These are phyloP conservation scores for Coprinopsis marcescibilis DNA, from an alignment of 768 basidiomycete genomes.

Conservation along the genomic window DNA sequence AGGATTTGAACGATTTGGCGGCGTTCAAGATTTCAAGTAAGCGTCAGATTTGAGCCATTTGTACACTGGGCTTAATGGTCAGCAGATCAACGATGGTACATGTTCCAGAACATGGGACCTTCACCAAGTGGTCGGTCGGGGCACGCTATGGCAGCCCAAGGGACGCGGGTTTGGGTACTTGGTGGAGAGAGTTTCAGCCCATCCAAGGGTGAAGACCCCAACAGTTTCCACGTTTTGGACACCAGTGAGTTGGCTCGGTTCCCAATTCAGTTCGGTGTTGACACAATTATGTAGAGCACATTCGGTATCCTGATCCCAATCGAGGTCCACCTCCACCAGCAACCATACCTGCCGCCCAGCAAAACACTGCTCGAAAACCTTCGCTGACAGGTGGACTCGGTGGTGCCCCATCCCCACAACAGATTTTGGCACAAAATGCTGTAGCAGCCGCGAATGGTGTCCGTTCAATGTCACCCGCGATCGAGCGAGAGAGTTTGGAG, in stretches of 20 bases:
- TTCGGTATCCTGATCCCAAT: conserved; percentile 82
- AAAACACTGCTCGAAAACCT: conserved; percentile 41
- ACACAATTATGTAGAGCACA: conserved; percentile 55
- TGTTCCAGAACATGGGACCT: conserved; percentile 99
- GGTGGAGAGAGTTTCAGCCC: conserved; percentile 89
- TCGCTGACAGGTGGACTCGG: conserved; percentile 37
- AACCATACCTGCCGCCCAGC: conserved; percentile 21
- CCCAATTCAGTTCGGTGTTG: conserved; percentile 4
- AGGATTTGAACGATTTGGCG: conserved; percentile 89
- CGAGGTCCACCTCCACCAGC: conserved; percentile 20
- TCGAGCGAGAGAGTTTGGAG: conserved; percentile 24
- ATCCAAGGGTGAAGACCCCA: conserved; percentile 70
- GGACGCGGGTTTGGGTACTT: conserved; percentile 83
- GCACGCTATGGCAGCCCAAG: conserved; percentile 96
- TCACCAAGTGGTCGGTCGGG: conserved; percentile 89
- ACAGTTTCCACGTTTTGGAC: conserved; percentile 85
- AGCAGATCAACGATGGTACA: conserved; percentile 96
- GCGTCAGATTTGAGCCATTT: conserved; percentile 26
- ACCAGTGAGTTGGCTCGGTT: conserved; percentile 62
- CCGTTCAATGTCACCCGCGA: conserved; percentile 61
- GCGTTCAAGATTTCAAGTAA: conserved; percentile 96
- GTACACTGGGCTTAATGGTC: conserved; percentile 8
- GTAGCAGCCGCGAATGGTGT: conserved; percentile 31
- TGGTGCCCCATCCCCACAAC: conserved; percentile 21
- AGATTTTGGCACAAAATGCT: conserved; percentile 14